Evolutionary conservation across 805 yeast species (phyloP).

Genomic region (Pichia scutulata): DNA sequence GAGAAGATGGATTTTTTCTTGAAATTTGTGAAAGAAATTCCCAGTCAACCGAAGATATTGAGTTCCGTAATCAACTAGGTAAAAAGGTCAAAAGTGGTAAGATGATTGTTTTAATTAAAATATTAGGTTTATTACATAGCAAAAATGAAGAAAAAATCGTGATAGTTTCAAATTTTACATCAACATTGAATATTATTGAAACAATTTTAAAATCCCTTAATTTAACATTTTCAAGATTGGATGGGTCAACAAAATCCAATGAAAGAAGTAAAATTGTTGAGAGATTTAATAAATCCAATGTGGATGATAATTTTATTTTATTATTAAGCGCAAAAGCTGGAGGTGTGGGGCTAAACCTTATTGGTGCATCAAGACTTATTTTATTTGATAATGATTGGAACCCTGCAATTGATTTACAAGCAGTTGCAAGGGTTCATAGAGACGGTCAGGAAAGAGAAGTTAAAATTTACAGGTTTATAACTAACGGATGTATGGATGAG

Average conservation of each 20-base stretch:
- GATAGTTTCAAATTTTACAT: slow-evolving; percentile 79
- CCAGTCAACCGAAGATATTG: slow-evolving; percentile 14
- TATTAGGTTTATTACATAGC: slow-evolving; percentile 37
- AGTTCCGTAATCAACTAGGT: slow-evolving; percentile 25
- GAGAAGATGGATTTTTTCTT: slow-evolving; percentile 40
- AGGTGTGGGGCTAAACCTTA: slow-evolving; percentile 83
- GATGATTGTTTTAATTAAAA: slow-evolving; percentile 46
- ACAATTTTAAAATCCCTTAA: slow-evolving; percentile 40
- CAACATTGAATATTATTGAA: slow-evolving; percentile 75
- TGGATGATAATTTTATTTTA: slow-evolving; percentile 47
- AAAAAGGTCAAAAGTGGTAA: slow-evolving; percentile 49
- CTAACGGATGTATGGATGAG: slow-evolving; percentile 90
- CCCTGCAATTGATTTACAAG: slow-evolving; percentile 86
- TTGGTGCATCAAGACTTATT: slow-evolving; percentile 83
- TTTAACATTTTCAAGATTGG: slow-evolving; percentile 55
- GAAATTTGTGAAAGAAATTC: slow-evolving; percentile 19
- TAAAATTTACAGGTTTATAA: slow-evolving; percentile 70
- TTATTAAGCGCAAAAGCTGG: slow-evolving; percentile 86
- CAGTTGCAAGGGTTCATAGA: slow-evolving; percentile 91
- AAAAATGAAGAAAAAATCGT: slow-evolving; percentile 65
- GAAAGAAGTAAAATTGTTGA: slow-evolving; percentile 59
- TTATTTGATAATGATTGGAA: slow-evolving; percentile 96
- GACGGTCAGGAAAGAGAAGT: slow-evolving; percentile 85
- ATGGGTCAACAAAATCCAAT: slow-evolving; percentile 73
- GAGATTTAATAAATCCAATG: slow-evolving; percentile 49